Percentiles rank a stretch among this genome's conserved stretches.
These are phyloP conservation scores for Francoa sonchifolia DNA, from an alignment of 441 rosid genomes.

Conservation along the genomic window DNA sequence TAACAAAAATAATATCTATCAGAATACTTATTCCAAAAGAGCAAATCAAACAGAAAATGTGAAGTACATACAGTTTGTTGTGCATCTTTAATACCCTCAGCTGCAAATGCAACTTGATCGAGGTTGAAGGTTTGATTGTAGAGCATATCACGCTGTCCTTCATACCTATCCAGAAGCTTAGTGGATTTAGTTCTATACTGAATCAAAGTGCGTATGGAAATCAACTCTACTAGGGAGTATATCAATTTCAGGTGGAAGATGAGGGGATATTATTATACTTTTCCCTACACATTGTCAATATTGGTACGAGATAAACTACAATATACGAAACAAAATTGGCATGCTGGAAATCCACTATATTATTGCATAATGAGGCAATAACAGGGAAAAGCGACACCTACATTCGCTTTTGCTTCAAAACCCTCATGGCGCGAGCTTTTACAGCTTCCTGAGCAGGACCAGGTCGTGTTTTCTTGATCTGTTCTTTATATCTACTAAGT, in stretches of 20 bases:
- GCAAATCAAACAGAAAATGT: not conserved
- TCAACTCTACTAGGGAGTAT: not conserved
- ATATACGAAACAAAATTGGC: too few relatives aligned
- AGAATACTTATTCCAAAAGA: not conserved
- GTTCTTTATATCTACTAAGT: conserved; percentile 63
- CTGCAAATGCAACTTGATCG: conserved; percentile 91
- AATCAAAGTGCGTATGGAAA: not conserved
- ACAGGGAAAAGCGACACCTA: conserved; percentile 15
- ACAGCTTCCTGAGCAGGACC: conserved; percentile 86
- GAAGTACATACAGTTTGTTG: conserved; percentile 70
- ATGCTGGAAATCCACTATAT: too few relatives aligned
- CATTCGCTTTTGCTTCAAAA: conserved; percentile 93
- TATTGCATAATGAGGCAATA: not conserved
- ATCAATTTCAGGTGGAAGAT: too few relatives aligned
- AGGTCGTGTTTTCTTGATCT: conserved; percentile 70
- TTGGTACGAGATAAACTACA: too few relatives aligned
- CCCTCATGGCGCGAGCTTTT: conserved; percentile 86
- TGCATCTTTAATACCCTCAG: conserved; percentile 95
- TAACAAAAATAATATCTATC: not conserved
- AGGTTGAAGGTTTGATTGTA: conserved; percentile 91
- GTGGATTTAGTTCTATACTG: not conserved
- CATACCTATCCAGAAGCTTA: conserved; percentile 50
- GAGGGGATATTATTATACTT: too few relatives aligned
- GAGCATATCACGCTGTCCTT: conserved; percentile 95
- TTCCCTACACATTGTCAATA: too few relatives aligned